Evolutionary conservation across 2,329 filamentous ascomycete species (phyloP).

Genomic region (Apiospora kogelbergensis): DNA sequence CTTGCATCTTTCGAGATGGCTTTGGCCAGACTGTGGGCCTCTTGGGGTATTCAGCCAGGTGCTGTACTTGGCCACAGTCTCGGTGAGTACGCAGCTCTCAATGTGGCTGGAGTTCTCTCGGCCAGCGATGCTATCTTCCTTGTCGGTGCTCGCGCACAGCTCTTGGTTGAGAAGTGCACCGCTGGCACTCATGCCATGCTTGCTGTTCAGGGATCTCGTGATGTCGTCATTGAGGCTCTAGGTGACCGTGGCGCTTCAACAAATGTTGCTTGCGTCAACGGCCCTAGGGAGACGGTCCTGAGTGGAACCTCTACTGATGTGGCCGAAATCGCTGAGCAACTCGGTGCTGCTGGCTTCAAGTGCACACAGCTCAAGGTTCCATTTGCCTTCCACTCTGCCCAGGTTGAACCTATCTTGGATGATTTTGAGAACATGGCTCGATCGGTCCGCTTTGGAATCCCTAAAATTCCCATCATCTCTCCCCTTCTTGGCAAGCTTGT

Average conservation of each 20-base stretch:
- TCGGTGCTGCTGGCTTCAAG: constrained; percentile 56
- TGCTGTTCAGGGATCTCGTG: constrained; percentile 46
- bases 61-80: constrained; percentile 63
- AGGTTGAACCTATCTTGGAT: constrained; percentile 63
- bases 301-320: constrained; percentile 47
- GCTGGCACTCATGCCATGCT: constrained; percentile 64
- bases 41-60: constrained; percentile 54
- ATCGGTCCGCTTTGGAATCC: constrained; percentile 54
- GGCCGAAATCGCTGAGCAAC: constrained; percentile 34
- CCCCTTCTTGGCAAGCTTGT: constrained; percentile 64
- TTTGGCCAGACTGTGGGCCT: constrained; percentile 54
- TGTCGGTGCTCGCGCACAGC: constrained; percentile 65
- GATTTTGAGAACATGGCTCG: constrained; percentile 56
- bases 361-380: constrained; percentile 63
- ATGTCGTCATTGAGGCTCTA: constrained; percentile 54
- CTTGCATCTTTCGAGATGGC: constrained; percentile 59
- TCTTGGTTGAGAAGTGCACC: constrained; percentile 65
- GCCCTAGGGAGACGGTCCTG: constrained; percentile 73
- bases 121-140: constrained; percentile 71
- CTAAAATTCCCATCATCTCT: constrained; percentile 64
- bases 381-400: constrained; percentile 66
- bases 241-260: constrained; percentile 38
- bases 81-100: constrained; percentile 72
- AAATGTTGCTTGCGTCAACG: constrained; percentile 72
- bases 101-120: constrained; percentile 69